Evolutionary conservation across 148 eudicot genomes (phyloP).

Genomic region (Vaccinium corymbosum): DNA sequence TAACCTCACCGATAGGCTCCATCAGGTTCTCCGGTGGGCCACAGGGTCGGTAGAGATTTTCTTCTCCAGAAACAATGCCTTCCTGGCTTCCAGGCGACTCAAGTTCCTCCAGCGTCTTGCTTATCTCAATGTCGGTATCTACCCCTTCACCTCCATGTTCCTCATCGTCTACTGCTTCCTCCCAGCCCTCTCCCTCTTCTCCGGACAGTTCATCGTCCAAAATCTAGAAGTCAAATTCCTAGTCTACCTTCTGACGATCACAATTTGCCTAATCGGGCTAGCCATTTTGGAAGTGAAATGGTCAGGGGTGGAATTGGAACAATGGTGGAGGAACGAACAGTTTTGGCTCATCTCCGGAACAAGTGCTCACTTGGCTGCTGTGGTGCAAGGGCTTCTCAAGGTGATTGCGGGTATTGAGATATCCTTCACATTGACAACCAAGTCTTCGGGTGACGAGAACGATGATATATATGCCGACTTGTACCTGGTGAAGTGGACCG

Average conservation of each 20-base stretch:
- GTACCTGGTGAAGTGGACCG: slow-evolving; percentile 81
- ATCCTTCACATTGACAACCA: slow-evolving; percentile 79
- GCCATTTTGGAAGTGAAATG: slow-evolving; percentile 85
- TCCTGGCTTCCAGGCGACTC: slow-evolving; percentile 46
- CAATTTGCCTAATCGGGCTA: slow-evolving; percentile 55
- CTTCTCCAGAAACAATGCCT: slow-evolving; percentile 81
- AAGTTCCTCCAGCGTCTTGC: slow-evolving; percentile 71
- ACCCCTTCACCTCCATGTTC: slow-evolving; percentile 84
- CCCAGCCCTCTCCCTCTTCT: slow-evolving; percentile 83
- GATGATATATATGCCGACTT: slow-evolving; percentile 70
- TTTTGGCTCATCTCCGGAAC: slow-evolving; percentile 94
- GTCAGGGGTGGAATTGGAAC: slow-evolving; percentile 80
- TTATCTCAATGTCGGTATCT: slow-evolving; percentile 79
- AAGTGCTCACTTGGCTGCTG: slow-evolving; percentile 86
- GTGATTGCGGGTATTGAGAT: slow-evolving; percentile 79
- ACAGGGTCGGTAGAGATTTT: slow-evolving; percentile 93
- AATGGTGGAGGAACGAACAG: slow-evolving; percentile 96
- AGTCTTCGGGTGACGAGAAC: slow-evolving; percentile 61
- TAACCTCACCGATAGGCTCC: slow-evolving; percentile 83
- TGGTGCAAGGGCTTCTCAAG: slow-evolving; percentile 77
- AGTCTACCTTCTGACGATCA: slow-evolving; percentile 49
- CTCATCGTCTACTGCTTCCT: slow-evolving; percentile 86
- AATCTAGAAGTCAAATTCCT: slow-evolving; percentile 52
- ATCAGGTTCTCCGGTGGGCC: slow-evolving; percentile 96
- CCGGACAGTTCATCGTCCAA: slow-evolving; percentile 83